phyloP scores from a whole-genome alignment of 176 grass and related monocot species.

The Panicum miliaceum region DNA sequence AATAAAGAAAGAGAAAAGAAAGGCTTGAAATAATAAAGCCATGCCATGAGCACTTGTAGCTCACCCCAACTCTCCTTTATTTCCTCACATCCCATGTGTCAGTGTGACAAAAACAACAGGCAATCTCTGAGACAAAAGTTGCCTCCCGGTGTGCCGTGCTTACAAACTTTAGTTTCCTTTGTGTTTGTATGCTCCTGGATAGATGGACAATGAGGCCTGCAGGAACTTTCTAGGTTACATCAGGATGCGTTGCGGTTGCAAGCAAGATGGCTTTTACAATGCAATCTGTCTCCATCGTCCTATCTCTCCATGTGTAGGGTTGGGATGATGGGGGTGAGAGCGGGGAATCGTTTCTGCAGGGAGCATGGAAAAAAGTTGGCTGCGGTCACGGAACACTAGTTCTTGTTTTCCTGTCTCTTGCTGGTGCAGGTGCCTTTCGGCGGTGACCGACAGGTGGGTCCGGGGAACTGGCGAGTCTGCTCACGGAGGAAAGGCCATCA shows the following conservation, averaged over 20 bases:
- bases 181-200: slow-evolving; percentile 30
- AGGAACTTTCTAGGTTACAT: slow-evolving; percentile 41
- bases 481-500: slow-evolving; percentile 29
- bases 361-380: slow-evolving; percentile 30
- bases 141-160: slow-evolving; percentile 33
- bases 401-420: slow-evolving; percentile 45
- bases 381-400: slow-evolving; percentile 44
- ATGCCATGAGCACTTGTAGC: slow-evolving; percentile 6
- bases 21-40: slow-evolving; percentile 1
- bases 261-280: slow-evolving; percentile 17
- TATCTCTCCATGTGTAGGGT: slow-evolving; percentile 16
- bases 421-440: slow-evolving; percentile 2
- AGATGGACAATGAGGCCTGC: slow-evolving; percentile 28
- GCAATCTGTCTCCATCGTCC: slow-evolving; percentile 9
- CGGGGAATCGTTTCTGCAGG: slow-evolving; percentile 56
- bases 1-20: background rate
- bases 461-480: background rate
- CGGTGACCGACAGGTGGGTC: slow-evolving; percentile 10
- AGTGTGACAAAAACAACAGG: slow-evolving; percentile 5
- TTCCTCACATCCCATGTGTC: slow-evolving; percentile 19
- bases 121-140: slow-evolving; percentile 18
- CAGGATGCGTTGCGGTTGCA: slow-evolving; percentile 18
- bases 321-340: slow-evolving; percentile 36
- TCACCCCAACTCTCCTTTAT: slow-evolving; percentile 26
- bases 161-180: background rate